These are phyloP conservation scores for Guyanaporus albipodus DNA, from an alignment of 768 basidiomycete genomes.

Conservation along the genomic window DNA sequence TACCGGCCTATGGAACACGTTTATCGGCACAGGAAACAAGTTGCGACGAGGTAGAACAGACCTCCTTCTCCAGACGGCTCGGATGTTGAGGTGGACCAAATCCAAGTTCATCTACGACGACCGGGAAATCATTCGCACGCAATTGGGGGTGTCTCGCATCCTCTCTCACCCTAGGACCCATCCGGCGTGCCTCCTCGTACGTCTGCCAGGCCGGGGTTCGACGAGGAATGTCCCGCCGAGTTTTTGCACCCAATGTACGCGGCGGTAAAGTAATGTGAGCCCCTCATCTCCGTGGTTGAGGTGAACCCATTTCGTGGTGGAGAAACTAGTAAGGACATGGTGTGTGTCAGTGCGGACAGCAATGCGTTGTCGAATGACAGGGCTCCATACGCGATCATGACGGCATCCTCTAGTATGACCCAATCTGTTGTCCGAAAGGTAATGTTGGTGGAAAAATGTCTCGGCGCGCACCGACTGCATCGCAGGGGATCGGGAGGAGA, in stretches of 20 bases:
- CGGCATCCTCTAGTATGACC: constrained; percentile 61
- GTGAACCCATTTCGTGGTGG: constrained; percentile 91
- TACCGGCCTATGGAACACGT: constrained; percentile 35
- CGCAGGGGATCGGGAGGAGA: constrained; percentile 68
- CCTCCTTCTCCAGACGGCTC: constrained; percentile 64
- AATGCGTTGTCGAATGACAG: not conserved
- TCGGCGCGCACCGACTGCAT: constrained; percentile 17
- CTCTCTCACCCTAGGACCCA: constrained; percentile 60
- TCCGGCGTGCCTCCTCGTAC: constrained; percentile 72
- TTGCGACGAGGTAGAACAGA: constrained; percentile 26
- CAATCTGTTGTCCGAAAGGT: constrained; percentile 72
- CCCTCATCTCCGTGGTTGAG: constrained; percentile 76
- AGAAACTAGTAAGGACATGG: constrained; percentile 50
- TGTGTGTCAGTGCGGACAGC: not conserved
- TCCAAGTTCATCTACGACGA: constrained; percentile 54
- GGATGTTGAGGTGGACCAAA: constrained; percentile 49
- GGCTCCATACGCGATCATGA: constrained; percentile 68
- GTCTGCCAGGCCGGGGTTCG: constrained; percentile 82
- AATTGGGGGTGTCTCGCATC: constrained; percentile 53
- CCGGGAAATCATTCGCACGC: constrained; percentile 61
- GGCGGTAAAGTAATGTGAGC: constrained; percentile 61
- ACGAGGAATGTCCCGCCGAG: constrained; percentile 67
- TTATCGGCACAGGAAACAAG: constrained; percentile 1
- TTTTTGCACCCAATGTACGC: constrained; percentile 53
- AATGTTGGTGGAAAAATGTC: constrained; percentile 73